Conservation (phyloP, 805 yeast genomes). For the Hanseniaspora lindneri region DNA sequence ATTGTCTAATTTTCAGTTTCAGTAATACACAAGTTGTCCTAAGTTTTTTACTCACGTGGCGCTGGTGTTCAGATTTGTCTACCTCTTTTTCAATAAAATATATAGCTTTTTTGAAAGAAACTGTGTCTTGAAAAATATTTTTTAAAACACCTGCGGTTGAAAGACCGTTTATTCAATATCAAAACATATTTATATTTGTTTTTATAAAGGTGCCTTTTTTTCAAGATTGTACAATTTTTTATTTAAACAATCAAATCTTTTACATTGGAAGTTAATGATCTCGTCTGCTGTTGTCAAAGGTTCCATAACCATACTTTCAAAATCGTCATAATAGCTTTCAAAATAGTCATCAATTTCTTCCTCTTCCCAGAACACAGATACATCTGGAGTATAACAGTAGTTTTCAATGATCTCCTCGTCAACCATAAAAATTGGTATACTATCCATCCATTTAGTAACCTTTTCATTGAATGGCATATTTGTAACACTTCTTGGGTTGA, state of each 20-base stretch:
- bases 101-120: too few species aligned
- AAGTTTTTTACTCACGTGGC: too few species aligned
- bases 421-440: conserved; percentile 33
- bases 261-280: conserved; percentile 22
- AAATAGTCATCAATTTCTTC: conserved; percentile 22
- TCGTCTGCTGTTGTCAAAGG: conserved; percentile 21
- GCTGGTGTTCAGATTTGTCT: too few species aligned
- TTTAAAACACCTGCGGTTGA: too few species aligned
- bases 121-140: too few species aligned
- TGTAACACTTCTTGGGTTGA: conserved; percentile 50
- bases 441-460: conserved; percentile 50
- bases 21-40: too few species aligned
- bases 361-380: conserved; percentile 28
- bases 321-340: conserved; percentile 12
- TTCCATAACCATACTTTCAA: conserved; percentile 7
- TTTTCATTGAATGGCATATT: conserved; percentile 60
- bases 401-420: conserved; percentile 19
- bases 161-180: too few species aligned
- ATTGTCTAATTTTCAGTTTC: too few species aligned
- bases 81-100: too few species aligned
- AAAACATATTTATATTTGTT: too few species aligned
- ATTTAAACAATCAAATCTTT: conserved; percentile 23
- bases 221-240: conserved; percentile 20
- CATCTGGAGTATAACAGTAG: conserved; percentile 23
- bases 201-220: neutral